Evolutionary conservation across 2,329 filamentous ascomycete species (phyloP).

Genomic region (Curvularia verruculosa): DNA sequence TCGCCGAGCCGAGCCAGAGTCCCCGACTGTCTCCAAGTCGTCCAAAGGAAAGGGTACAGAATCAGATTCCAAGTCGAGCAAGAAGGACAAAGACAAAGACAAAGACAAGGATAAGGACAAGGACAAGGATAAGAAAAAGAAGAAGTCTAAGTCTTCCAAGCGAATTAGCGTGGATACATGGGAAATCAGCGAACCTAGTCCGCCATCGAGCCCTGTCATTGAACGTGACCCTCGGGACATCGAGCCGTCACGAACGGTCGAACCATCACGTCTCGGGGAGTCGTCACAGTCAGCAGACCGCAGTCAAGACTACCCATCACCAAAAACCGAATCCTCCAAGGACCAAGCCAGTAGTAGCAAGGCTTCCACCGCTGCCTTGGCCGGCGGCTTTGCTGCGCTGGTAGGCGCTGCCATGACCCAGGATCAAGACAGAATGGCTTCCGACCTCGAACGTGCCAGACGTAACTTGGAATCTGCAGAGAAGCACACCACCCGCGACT

Average conservation of each 20-base stretch:
- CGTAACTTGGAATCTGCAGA: conserved; percentile 35
- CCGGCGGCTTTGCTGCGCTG: conserved; percentile 44
- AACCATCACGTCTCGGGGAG: conserved; percentile 2
- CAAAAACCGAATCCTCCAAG: conserved; percentile 14
- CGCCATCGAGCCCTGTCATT: conserved; percentile 29
- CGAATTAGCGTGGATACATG: conserved; percentile 37
- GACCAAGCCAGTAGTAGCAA: conserved; percentile 25
- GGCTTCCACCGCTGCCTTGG: conserved; percentile 31
- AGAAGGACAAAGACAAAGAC: conserved; percentile 28
- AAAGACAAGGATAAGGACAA: conserved; percentile 1
- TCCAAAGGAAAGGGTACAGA: conserved; percentile 18
- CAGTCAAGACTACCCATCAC: conserved; percentile 9
- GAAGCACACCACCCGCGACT: conserved; percentile 17
- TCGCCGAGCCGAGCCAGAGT: conserved; percentile 17
- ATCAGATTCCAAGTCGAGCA: conserved; percentile 43
- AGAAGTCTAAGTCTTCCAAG: conserved; percentile 43
- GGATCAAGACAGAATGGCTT: conserved; percentile 42
- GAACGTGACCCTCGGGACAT: conserved; percentile 42
- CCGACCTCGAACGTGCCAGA: conserved; percentile 37
- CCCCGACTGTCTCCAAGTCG: conserved; percentile 13
- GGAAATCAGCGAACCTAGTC: conserved; percentile 38
- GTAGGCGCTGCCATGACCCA: conserved; percentile 41
- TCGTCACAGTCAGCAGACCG: not conserved
- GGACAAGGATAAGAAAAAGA: conserved; percentile 20
- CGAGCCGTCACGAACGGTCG: conserved; percentile 14